Conservation (phyloP, 495 filamentous ascomycete genomes). For the Aspergillus baeticus region DNA sequence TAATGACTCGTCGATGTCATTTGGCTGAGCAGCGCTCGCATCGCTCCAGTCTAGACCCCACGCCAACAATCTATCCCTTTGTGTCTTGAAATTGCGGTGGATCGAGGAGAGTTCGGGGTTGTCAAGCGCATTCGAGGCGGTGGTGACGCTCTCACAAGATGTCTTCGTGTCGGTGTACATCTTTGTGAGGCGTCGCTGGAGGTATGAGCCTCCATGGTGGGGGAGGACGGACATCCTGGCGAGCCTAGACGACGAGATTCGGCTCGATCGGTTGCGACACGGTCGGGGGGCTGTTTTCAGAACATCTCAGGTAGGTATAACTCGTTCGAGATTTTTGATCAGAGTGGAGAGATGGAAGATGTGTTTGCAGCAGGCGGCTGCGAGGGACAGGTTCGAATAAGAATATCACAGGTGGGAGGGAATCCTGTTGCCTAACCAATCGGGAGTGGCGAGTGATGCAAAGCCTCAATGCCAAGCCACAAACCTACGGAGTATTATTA, state of each 20-base stretch:
- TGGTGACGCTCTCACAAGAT: slow-evolving; percentile 79
- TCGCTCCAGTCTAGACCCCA: slow-evolving; percentile 95
- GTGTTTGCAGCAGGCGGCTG: slow-evolving; percentile 1
- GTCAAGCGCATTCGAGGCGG: slow-evolving; percentile 58
- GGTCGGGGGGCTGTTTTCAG: slow-evolving; percentile 20
- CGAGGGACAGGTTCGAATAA: slow-evolving; percentile 24
- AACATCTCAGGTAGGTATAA: slow-evolving; percentile 19
- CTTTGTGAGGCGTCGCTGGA: slow-evolving; percentile 73
- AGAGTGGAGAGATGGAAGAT: slow-evolving; percentile 8
- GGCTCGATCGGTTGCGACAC: not conserved
- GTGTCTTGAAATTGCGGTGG: slow-evolving; percentile 56
- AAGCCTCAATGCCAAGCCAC: slow-evolving; percentile 30
- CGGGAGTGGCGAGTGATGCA: slow-evolving; percentile 28
- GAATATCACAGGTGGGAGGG: slow-evolving; percentile 30
- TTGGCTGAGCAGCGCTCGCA: slow-evolving; percentile 59
- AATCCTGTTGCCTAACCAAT: slow-evolving; percentile 56
- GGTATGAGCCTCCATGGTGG: slow-evolving; percentile 46
- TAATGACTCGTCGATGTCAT: slow-evolving; percentile 81
- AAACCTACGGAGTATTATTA: slow-evolving; percentile 10
- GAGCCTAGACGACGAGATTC: slow-evolving; percentile 20
- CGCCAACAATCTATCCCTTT: slow-evolving; percentile 65
- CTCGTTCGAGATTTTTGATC: not conserved
- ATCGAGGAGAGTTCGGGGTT: slow-evolving; percentile 54
- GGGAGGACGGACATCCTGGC: slow-evolving; percentile 48
- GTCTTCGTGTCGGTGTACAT: slow-evolving; percentile 92